Conservation (phyloP, 1,139 yeast genomes). For the Yamadazyma friedrichii region DNA sequence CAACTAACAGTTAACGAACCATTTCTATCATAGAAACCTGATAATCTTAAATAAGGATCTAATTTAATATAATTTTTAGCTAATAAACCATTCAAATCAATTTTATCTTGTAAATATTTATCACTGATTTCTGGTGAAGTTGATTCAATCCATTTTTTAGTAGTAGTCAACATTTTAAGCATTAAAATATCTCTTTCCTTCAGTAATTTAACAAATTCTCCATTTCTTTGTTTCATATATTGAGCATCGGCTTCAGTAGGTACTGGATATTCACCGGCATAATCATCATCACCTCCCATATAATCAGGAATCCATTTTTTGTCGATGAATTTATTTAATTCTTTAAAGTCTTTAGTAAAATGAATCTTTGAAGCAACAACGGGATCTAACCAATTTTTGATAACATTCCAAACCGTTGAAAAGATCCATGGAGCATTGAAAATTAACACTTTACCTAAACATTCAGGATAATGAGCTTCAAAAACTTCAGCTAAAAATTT, state of each 20-base stretch:
- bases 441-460: constrained; percentile 39
- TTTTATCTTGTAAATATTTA: constrained; percentile 38
- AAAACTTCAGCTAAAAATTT: constrained; percentile 46
- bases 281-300: constrained; percentile 39
- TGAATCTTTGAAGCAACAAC: constrained; percentile 45
- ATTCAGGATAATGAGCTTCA: constrained; percentile 51
- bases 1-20: constrained; percentile 17
- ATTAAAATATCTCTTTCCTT: constrained; percentile 33
- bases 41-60: constrained; percentile 41
- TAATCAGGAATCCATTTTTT: constrained; percentile 35
- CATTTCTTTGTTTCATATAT: constrained; percentile 28
- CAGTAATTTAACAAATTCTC: constrained; percentile 25
- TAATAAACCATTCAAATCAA: constrained; percentile 27
- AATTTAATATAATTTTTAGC: constrained; percentile 34
- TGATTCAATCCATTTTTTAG: constrained; percentile 42
- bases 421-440: constrained; percentile 53
- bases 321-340: constrained; percentile 33
- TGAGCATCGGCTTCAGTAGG: constrained; percentile 29
- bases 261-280: constrained; percentile 25
- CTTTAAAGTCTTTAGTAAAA: constrained; percentile 39
- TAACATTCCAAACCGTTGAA: constrained; percentile 46
- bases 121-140: constrained; percentile 41
- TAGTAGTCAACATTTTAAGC: constrained; percentile 33
- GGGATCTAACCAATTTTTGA: constrained; percentile 48
- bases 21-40: constrained; percentile 42